Evolutionary conservation across 2,329 filamentous ascomycete species (phyloP).

Genomic region (Fusarium veterinarium): DNA sequence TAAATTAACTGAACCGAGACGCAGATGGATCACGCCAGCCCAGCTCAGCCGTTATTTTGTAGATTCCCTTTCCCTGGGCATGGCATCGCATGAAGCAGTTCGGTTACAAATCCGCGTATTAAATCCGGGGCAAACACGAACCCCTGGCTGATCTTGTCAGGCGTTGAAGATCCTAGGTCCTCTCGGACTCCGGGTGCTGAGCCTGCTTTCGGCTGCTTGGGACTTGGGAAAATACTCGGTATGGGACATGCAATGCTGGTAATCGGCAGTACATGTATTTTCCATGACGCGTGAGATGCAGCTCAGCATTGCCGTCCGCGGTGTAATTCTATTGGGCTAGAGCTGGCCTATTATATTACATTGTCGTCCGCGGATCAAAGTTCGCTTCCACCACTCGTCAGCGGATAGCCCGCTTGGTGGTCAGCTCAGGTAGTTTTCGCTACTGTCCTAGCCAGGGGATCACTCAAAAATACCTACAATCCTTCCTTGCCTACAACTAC

Average conservation of each 20-base stretch:
- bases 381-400: background rate
- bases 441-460: background rate
- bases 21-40: conserved; percentile 7
- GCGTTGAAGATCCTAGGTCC: conserved; percentile 22
- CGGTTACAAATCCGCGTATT: conserved; percentile 7
- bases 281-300: background rate
- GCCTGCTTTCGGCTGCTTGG: background rate
- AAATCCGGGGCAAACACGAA: conserved; percentile 23
- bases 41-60: conserved; percentile 7
- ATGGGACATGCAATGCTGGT: background rate
- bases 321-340: conserved; percentile 29
- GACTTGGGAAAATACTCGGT: background rate
- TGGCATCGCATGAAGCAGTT: background rate
- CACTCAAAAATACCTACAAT: background rate
- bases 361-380: background rate
- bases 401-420: background rate
- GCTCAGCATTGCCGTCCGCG: background rate
- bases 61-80: conserved; percentile 4
- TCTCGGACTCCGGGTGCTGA: background rate
- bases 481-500: background rate
- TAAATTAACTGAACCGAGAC: background rate
- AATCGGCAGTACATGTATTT: background rate
- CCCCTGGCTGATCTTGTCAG: conserved; percentile 17
- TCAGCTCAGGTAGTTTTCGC: conserved; percentile 8
- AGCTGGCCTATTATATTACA: conserved; percentile 9